Evolutionary conservation across 495 filamentous ascomycete genomes (phyloP), one percentile per base, ranked within the genome.

Genomic region (Xylaria telfairii): DNA sequence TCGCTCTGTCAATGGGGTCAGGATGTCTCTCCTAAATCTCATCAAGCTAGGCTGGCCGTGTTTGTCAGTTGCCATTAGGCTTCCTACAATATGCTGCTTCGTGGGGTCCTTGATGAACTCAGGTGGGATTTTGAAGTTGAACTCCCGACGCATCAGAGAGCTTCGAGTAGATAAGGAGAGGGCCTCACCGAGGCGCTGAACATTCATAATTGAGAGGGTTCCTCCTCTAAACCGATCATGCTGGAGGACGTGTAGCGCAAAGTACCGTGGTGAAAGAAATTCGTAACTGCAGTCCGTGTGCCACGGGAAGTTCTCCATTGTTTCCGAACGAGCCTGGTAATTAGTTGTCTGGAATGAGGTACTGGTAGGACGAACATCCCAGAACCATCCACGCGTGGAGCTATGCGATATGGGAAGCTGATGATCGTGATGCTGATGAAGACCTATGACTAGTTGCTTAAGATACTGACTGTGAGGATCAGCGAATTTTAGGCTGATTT

Each of bases 201-300:
- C 30, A 2, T 77, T 80, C 69, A 83, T 65, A 12, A 81, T 64
- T 0, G 81, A 81, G 1, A 84, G 66, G 0, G 77, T 79, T 0
- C 82, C 82, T 12, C 82, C 82, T 3, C 81, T 81, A 37, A 68
- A 78, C 4, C 71, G 70, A 69, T 84, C 82, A 7, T 74, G 73
- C 32, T 78, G 81, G 7, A 84, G 57, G 10, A 83, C 77, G 28
- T 83, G 81, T 2, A 84, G 64, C 10, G 64, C 71, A 65, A 74
- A 74, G 59, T 74, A 74, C 5, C 72, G 75, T 1, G 75, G 63
- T 6, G 69, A 65, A 17, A 65, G 26, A 0, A 59, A 24, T 67
- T 74, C 69, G 65, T 74, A 74, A 37, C 72, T 74, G 59, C 72
- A 74, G 39, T 74, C 72, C 1, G 69, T 74, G 37, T 74, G 72